Evolutionary conservation across 2,329 filamentous ascomycete genomes (phyloP).

Genomic region (Dactylellina sp.): DNA sequence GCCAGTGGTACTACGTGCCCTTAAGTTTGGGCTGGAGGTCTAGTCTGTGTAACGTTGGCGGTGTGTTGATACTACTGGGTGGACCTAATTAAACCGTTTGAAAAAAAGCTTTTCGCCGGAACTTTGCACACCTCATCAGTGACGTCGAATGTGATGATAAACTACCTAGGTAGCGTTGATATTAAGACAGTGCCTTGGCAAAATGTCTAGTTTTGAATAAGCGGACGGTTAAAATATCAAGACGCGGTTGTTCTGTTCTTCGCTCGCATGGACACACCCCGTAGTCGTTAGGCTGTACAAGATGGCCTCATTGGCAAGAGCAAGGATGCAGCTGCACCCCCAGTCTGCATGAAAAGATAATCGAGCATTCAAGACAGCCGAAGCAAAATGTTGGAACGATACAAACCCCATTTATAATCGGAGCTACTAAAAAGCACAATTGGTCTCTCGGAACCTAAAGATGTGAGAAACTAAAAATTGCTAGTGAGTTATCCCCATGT

Average conservation of each 20-base stretch:
- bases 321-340: background rate
- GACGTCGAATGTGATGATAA: too few species aligned
- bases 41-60: background rate
- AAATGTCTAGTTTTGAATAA: too few species aligned
- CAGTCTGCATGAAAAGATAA: too few species aligned
- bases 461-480: background rate
- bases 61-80: too few species aligned
- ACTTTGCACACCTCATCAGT: too few species aligned
- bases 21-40: too few species aligned
- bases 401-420: background rate
- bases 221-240: background rate
- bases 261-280: conserved; percentile 3
- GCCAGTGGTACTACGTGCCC: too few species aligned
- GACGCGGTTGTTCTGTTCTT: background rate
- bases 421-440: background rate
- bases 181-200: too few species aligned
- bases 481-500: background rate
- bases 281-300: background rate
- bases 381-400: background rate
- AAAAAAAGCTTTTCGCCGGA: too few species aligned
- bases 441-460: background rate
- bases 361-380: background rate
- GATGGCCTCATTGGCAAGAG: conserved; percentile 25
- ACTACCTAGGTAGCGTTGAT: too few species aligned
- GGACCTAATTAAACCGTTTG: too few species aligned